Conservation (phyloP, 257 asterid species). For the Coffea canephora region DNA sequence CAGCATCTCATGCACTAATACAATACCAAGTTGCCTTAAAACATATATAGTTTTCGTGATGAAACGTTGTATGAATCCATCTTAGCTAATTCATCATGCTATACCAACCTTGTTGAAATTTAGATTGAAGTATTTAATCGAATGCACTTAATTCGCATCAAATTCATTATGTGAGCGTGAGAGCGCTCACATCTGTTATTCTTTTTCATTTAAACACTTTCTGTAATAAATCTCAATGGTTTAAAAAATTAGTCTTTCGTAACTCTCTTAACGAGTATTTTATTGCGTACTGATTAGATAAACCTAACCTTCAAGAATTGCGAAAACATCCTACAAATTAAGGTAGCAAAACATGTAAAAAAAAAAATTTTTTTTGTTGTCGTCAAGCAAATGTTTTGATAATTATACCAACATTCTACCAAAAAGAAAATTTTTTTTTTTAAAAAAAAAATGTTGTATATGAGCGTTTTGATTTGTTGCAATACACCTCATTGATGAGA, state of each 20-base stretch:
- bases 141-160: too few species aligned
- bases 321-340: not conserved
- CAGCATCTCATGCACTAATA: not conserved
- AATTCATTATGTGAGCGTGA: too few species aligned
- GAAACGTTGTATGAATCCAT: not conserved
- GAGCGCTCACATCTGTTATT: too few species aligned
- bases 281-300: too few species aligned
- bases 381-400: not conserved
- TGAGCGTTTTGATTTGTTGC: constrained; percentile 5
- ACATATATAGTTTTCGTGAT: not conserved
- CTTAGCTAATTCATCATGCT: not conserved
- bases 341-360: not conserved
- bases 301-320: not conserved
- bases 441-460: not conserved
- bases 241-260: too few species aligned
- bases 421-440: not conserved
- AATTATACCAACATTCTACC: not conserved
- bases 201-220: too few species aligned
- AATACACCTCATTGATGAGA: constrained; percentile 9
- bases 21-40: not conserved
- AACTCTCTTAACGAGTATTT: too few species aligned
- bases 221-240: too few species aligned
- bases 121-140: too few species aligned
- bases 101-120: too few species aligned
- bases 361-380: not conserved